Base-by-base conservation (phyloP, 805 yeast genomes). In the Metschnikowia arizonensis region DNA sequence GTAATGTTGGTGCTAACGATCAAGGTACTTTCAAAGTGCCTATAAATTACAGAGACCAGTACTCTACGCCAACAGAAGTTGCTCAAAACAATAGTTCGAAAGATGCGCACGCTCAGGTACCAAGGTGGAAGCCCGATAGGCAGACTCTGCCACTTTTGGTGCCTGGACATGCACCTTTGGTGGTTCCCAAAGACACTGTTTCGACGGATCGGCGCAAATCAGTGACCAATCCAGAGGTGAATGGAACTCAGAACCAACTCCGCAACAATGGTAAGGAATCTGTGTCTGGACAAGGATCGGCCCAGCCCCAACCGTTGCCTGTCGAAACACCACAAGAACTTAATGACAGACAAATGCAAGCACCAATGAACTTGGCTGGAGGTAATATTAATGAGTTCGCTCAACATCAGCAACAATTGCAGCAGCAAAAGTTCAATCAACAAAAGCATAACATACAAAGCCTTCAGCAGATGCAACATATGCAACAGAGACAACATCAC, bases 401-500 rank as follows among this genome's bases (percentile, higher is more conserved):
- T 15, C 42, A 39, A 23, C 42, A 17, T 5, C 42, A 30, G n/a
- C 42, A 30, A 15, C 29, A 11, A 5, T 21, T 25, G 18, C 45
- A 42, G 33, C 39, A 34, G 8, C 45, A 25, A 4, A 37, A 34
- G n/a, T 15, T 39, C 1, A 47, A 40, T 18, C 45, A 30, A 21
- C 36, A 38, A 29, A 36, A 43, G 14, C 29, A 14, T 2, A 39
- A 23, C 15, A 19, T 30, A 11, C 35, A 39, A 23, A 39, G 30
- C 15, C 34, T 30, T 30, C 30, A 17, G 12, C 42, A 30, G 23
- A 39, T 23, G 11, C 40, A 35, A 12, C 39, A 28, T 12, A 21
- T 40, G 30, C 49, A 40, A 10, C 47, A 45, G 14, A 49, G 42
- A 11, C 17, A 14, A 30, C 49, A 37, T 4, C 41, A 29, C 4